These are phyloP conservation scores for Apophysomyces elegans DNA, from an alignment of 371 early-diverging fungal genomes.

Conservation along the genomic window DNA sequence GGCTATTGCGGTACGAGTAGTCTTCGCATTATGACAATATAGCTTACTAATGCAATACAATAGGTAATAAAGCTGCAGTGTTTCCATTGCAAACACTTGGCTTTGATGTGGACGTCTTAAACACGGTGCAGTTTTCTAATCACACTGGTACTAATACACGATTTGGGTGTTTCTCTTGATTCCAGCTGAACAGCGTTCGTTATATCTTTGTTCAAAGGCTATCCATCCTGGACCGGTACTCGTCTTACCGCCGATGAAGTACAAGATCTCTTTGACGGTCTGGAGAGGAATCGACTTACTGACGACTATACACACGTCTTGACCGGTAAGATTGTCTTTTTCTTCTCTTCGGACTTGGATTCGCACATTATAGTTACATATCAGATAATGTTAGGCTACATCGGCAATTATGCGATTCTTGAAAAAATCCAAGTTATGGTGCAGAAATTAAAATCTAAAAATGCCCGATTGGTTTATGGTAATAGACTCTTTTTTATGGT, in stretches of 20 bases:
- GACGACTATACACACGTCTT: constrained; percentile 82
- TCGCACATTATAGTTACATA: not conserved
- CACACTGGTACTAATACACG: constrained; percentile 67
- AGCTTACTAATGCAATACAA: constrained; percentile 15
- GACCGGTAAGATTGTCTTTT: constrained; percentile 53
- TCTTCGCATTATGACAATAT: not conserved
- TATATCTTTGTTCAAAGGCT: constrained; percentile 54
- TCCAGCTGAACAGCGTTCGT: not conserved
- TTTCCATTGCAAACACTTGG: constrained; percentile 91
- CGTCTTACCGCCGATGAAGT: constrained; percentile 67
- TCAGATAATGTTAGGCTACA: constrained; percentile 62
- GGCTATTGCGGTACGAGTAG: constrained; percentile 74
- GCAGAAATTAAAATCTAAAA: constrained; percentile 46
- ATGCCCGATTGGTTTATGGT: constrained; percentile 56
- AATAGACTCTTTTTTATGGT: constrained; percentile 12
- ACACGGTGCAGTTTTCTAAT: constrained; percentile 93
- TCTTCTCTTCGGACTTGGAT: not conserved
- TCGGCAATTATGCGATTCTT: constrained; percentile 77
- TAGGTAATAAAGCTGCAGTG: constrained; percentile 84
- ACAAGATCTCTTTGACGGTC: constrained; percentile 70
- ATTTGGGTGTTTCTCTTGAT: not conserved
- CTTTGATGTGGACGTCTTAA: constrained; percentile 90
- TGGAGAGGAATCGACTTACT: constrained; percentile 72
- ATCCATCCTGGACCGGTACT: constrained; percentile 76
- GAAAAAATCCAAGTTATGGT: constrained; percentile 63